Evolutionary conservation across 2,329 filamentous ascomycete genomes (phyloP).

Genomic region (Coniochaeta sp.): DNA sequence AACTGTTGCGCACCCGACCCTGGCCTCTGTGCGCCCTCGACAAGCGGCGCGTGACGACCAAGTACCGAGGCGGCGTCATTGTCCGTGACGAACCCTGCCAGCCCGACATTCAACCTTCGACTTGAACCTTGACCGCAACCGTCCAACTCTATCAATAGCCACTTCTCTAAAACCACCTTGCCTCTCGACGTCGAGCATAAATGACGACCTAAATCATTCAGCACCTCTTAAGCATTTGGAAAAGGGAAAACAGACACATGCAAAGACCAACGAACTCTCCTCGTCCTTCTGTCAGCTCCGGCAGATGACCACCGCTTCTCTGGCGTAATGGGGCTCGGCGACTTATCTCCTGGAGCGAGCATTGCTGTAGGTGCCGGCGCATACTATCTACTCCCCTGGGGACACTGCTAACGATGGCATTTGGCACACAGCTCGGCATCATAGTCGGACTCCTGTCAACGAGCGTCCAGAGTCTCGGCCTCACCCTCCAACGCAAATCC

Average conservation of each 20-base stretch:
- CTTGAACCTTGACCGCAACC: too few species aligned
- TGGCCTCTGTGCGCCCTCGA: not conserved
- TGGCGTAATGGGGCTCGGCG: constrained; percentile 63
- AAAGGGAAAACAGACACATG: not conserved
- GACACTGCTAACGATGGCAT: constrained; percentile 13
- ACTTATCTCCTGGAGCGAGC: constrained; percentile 70
- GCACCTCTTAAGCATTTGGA: too few species aligned
- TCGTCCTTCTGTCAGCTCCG: constrained; percentile 15
- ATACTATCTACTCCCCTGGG: too few species aligned
- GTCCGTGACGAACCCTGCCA: not conserved
- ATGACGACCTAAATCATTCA: too few species aligned
- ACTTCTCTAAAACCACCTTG: too few species aligned
- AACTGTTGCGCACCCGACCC: not conserved
- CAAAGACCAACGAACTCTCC: not conserved
- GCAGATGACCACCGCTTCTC: constrained; percentile 40
- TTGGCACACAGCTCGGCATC: constrained; percentile 68
- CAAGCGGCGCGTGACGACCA: not conserved
- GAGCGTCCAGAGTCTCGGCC: constrained; percentile 86
- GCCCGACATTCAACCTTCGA: not conserved
- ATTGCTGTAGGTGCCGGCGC: constrained; percentile 53
- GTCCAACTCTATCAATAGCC: too few species aligned
- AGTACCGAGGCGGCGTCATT: constrained; percentile 4
- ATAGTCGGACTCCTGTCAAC: constrained; percentile 89
- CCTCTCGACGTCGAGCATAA: too few species aligned
- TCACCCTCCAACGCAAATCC: constrained; percentile 95